These are phyloP conservation scores for Gamarada debralockiae DNA, from an alignment of 495 filamentous ascomycete genomes.

Conservation along the genomic window DNA sequence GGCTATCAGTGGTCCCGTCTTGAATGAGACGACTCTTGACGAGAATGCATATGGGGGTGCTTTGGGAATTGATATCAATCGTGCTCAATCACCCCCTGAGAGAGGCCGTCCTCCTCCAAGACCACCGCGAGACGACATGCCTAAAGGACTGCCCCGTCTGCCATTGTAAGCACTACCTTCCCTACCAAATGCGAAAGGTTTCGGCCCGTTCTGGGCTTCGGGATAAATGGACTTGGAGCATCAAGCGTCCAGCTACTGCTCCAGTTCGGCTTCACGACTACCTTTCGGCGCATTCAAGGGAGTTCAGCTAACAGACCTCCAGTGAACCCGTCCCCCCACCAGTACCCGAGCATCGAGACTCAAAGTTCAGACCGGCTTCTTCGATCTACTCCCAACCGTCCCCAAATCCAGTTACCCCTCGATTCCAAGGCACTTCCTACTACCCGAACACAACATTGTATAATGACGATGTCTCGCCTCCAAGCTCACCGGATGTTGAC, in stretches of 20 bases:
- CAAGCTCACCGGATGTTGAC: conserved; percentile 21
- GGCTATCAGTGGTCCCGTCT: conserved; percentile 2
- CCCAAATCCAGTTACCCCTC: conserved; percentile 6
- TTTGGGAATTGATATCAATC: conserved; percentile 8
- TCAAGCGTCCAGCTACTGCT: conserved; percentile 7
- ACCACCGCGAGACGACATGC: conserved; percentile 10
- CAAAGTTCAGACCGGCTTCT: conserved; percentile 22
- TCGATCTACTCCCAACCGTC: conserved; percentile 23
- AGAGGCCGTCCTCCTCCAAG: conserved; percentile 4
- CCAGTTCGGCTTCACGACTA: neutral
- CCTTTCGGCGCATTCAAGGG: neutral
- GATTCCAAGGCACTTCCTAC: conserved; percentile 15
- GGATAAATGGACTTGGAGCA: conserved; percentile 10
- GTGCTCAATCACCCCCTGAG: conserved; percentile 3
- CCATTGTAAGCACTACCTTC: conserved; percentile 19
- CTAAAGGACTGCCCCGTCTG: conserved; percentile 9
- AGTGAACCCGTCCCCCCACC: conserved; percentile 10
- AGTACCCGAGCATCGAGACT: conserved; percentile 9
- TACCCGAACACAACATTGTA: conserved; percentile 2
- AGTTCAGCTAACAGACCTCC: conserved; percentile 5
- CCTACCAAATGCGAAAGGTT: too few relatives aligned
- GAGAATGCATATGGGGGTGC: conserved; percentile 9
- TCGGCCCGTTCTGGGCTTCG: neutral
- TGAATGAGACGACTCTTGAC: conserved; percentile 4
- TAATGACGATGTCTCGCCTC: conserved; percentile 28